These are phyloP conservation scores for Magnolia kwangsiensis DNA, from an alignment of 164 flowering plant genomes.

Conservation along the genomic window DNA sequence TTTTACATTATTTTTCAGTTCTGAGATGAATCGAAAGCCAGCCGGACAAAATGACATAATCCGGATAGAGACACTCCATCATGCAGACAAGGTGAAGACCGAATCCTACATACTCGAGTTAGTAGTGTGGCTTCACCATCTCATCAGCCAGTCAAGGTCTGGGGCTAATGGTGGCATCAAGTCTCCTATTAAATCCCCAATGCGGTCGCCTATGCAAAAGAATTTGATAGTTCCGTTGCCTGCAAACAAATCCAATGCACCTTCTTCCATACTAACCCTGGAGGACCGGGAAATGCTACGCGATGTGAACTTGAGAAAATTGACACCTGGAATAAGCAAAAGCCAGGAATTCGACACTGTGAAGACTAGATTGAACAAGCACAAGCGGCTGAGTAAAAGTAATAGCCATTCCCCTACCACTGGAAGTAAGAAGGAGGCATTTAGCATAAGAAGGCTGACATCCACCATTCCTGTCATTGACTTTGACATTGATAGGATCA, in stretches of 20 bases:
- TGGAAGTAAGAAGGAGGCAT: constrained; percentile 35
- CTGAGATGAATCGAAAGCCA: constrained; percentile 65
- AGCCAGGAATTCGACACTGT: constrained; percentile 81
- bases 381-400: constrained; percentile 71
- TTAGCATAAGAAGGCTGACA: constrained; percentile 45
- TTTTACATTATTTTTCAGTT: constrained; percentile 34
- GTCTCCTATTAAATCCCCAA: constrained; percentile 79
- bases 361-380: constrained; percentile 40
- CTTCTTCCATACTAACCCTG: constrained; percentile 43
- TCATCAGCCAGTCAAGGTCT: constrained; percentile 56
- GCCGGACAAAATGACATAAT: constrained; percentile 62
- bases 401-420: constrained; percentile 69
- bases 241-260: constrained; percentile 25
- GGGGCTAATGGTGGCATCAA: constrained; percentile 42
- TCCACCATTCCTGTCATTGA: constrained; percentile 58
- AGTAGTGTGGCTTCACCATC: constrained; percentile 88
- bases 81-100: constrained; percentile 89
- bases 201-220: constrained; percentile 64
- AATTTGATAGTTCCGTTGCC: constrained; percentile 24
- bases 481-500: constrained; percentile 72
- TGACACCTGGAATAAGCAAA: constrained; percentile 87
- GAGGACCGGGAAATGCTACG: constrained; percentile 89
- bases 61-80: constrained; percentile 82
- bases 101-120: constrained; percentile 77
- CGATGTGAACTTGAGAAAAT: constrained; percentile 63